Conservation (phyloP, 2,329 filamentous ascomycete genomes). For the Colletotrichum camelliae region DNA sequence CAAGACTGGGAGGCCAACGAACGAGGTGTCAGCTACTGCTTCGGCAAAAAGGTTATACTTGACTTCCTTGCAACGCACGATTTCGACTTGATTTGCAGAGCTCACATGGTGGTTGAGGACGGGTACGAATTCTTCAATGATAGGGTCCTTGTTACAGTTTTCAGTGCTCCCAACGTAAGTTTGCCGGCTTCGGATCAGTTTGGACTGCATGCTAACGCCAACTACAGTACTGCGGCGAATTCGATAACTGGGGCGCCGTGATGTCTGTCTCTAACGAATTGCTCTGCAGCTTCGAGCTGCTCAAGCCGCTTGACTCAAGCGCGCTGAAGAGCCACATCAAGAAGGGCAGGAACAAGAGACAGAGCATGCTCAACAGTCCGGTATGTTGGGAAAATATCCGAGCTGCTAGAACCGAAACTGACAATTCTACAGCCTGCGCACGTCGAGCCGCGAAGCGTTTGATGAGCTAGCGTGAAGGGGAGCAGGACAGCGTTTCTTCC, state of each 20-base stretch:
- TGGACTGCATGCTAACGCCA: slow-evolving; percentile 28
- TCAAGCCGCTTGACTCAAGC: slow-evolving; percentile 95
- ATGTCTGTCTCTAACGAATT: slow-evolving; percentile 97
- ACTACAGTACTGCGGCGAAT: slow-evolving; percentile 93
- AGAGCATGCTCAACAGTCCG: slow-evolving; percentile 95
- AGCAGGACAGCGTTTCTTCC: slow-evolving; percentile 11
- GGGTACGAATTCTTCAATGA: slow-evolving; percentile 99
- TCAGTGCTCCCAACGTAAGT: slow-evolving; percentile 95
- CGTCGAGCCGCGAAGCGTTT: slow-evolving; percentile 63
- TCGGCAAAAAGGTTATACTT: slow-evolving; percentile 97
- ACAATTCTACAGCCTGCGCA: slow-evolving; percentile 51
- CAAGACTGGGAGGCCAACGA: slow-evolving; percentile 98
- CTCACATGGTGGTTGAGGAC: slow-evolving; percentile 99
- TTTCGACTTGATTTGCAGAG: slow-evolving; percentile 95
- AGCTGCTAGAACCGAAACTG: not conserved
- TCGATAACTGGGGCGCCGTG: slow-evolving; percentile 98
- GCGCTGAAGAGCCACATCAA: slow-evolving; percentile 99
- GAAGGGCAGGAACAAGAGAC: slow-evolving; percentile 92
- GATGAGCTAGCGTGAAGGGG: slow-evolving; percentile 7
- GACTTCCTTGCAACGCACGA: slow-evolving; percentile 94
- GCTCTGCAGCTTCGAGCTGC: slow-evolving; percentile 93
- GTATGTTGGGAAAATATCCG: slow-evolving; percentile 60
- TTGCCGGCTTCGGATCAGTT: not conserved
- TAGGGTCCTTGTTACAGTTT: slow-evolving; percentile 92
- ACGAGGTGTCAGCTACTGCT: slow-evolving; percentile 96